Percentiles rank a stretch among this genome's conserved stretches.
Conservation (phyloP, 2,329 filamentous ascomycete species). For the Diaporthe caulivora region DNA sequence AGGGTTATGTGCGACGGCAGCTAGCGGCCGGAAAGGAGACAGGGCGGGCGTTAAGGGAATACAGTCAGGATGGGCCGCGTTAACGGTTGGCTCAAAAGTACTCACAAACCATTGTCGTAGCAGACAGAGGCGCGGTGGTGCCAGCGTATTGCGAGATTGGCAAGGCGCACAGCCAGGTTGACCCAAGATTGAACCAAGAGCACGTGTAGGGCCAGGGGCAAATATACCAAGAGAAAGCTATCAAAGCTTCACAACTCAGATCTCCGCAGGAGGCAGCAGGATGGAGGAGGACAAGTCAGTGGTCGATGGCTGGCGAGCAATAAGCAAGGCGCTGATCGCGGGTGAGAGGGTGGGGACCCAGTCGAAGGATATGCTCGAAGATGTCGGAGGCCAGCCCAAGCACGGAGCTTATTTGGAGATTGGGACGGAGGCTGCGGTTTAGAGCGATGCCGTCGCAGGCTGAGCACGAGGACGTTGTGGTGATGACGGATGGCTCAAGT, state of each 20-base stretch:
- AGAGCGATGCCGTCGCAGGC: slow-evolving; percentile 9
- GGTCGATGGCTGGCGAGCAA: slow-evolving; percentile 25
- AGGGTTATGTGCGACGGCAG: neutral
- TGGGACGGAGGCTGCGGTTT: neutral
- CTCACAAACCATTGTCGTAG: slow-evolving; percentile 39
- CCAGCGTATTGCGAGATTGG: neutral
- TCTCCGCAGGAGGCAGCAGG: neutral
- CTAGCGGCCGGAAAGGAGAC: neutral
- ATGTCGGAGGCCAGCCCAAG: neutral
- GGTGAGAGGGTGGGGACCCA: slow-evolving; percentile 4
- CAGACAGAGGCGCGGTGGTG: neutral
- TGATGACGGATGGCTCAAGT: slow-evolving; percentile 34
- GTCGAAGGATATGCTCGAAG: slow-evolving; percentile 11
- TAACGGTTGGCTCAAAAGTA: slow-evolving; percentile 13
- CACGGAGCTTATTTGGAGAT: slow-evolving; percentile 29
- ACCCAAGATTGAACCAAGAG: slow-evolving; percentile 25
- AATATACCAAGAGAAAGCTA: slow-evolving; percentile 33
- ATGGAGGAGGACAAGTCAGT: slow-evolving; percentile 3
- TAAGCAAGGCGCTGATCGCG: slow-evolving; percentile 23
- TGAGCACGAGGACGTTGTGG: slow-evolving; percentile 5
- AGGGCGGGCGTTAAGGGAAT: slow-evolving; percentile 12
- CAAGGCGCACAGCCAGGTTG: slow-evolving; percentile 22
- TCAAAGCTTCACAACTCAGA: slow-evolving; percentile 14
- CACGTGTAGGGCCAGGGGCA: slow-evolving; percentile 8
- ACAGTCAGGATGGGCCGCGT: slow-evolving; percentile 22